Percentiles rank a stretch among this genome's conserved stretches.
Conservation (phyloP, 805 yeast genomes). For the Candida golubevii region DNA sequence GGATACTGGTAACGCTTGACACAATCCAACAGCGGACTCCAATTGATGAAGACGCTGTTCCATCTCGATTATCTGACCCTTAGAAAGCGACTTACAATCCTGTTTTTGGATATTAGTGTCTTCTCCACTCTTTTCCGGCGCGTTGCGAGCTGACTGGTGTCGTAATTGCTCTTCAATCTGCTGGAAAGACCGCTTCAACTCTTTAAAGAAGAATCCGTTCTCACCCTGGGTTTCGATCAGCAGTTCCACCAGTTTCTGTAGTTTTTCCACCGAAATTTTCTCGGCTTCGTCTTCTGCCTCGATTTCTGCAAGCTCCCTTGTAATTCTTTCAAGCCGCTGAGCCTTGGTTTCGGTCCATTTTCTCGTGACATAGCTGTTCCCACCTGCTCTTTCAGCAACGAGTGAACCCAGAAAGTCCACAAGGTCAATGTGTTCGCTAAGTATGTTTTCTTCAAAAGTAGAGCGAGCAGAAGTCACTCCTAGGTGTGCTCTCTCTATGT, state of each 20-base stretch:
- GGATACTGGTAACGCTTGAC: constrained; percentile 2
- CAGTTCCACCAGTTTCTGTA: constrained; percentile 1
- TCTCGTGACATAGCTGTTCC: constrained; percentile 3
- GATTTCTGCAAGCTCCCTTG: constrained; percentile 37
- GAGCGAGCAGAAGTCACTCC: constrained; percentile 17
- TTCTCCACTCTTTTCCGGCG: neutral
- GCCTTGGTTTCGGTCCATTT: constrained; percentile 31
- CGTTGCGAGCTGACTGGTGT: neutral
- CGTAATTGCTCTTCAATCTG: constrained; percentile 4
- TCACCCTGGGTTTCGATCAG: constrained; percentile 3
- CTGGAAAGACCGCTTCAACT: neutral
- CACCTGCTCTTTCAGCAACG: constrained; percentile 6
- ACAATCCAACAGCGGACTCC: constrained; percentile 23
- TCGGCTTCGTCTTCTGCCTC: constrained; percentile 12
- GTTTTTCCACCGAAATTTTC: neutral
- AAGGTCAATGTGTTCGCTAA: constrained; percentile 16
- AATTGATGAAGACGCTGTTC: constrained; percentile 23
- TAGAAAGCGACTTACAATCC: neutral
- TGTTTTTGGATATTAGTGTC: no score
- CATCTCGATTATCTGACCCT: constrained; percentile 15
- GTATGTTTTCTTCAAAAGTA: constrained; percentile 22
- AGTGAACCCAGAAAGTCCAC: constrained; percentile 38
- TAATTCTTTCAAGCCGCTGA: constrained; percentile 36
- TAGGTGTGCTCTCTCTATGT: constrained; percentile 12
- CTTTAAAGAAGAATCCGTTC: constrained; percentile 3